Base-by-base conservation (phyloP, 306 rosid species). In the Gynostemma pentaphyllum region DNA sequence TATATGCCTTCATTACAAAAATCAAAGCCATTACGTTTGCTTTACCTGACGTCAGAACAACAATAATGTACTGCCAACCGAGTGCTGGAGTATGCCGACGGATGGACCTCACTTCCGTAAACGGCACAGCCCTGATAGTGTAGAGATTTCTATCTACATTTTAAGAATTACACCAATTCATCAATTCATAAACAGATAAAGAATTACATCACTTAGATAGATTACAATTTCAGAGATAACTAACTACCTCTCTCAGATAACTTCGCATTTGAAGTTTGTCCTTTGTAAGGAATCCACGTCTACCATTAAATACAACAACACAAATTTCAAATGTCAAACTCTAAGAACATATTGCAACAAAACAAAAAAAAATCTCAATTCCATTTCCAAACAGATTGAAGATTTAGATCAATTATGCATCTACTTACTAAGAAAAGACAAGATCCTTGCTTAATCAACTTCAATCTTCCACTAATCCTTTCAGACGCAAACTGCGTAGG, bases 261-360 rank as follows among this genome's bases (percentile, higher is more conserved):
- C 71, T 76, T 80, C 18, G 81, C 84, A 42, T 81, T 91, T n/a
- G 97, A 70, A 73, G 45, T 78, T 48, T 81, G 83, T 45, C 83
- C 87, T 62, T 82, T 82, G 79, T 83, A 80, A 36, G 99, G 99
- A 70, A 84, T 82, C 99, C 95, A 94, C 56, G 97, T 82, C 99
- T 94, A 62, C 68, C 74, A 66, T 46, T 10, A 75, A 42, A 68
- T n/a, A 22, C 30, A 64, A 45, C 46, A 50, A 59, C 36, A 10
- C 29, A 45, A 8, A 23, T 4, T 55, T 12, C 24, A 7, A n/a
- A n/a, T 0, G 13, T 67, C 71, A 52, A n/a, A 39, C n/a, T 42
- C 18, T 19, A 21, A 9, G 24, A 14, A 12, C 26, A 56, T 11
- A 19, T 36, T 28, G 29, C 0, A 48, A 32, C 14, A 41, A 45